Evolutionary conservation across 441 rosid species (phyloP).

Genomic region (Pelargonium australe): DNA sequence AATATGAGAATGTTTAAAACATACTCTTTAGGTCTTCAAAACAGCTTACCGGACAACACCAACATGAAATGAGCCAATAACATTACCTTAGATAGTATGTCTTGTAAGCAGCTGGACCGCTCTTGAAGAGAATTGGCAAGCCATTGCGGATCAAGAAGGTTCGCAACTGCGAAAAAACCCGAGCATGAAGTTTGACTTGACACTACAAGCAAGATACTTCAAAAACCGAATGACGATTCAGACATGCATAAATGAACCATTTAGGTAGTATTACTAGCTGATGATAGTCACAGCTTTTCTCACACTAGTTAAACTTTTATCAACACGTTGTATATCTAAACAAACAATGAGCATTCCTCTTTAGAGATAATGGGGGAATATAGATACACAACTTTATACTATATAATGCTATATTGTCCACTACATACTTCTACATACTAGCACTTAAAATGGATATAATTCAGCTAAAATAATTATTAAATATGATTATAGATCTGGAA

Average conservation of each 20-base stretch:
- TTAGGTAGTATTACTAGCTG: no score
- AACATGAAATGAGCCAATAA: background rate
- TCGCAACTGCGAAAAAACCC: slow-evolving; percentile 50
- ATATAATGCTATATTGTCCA: background rate
- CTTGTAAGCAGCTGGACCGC: slow-evolving; percentile 83
- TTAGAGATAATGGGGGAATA: no score
- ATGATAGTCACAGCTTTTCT: no score
- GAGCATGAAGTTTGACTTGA: slow-evolving; percentile 8
- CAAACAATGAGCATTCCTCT: no score
- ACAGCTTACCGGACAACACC: background rate
- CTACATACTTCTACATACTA: background rate
- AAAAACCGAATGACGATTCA: no score
- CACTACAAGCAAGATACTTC: background rate
- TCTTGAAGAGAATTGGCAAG: slow-evolving; percentile 74
- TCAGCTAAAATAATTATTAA: background rate
- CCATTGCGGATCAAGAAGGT: slow-evolving; percentile 97
- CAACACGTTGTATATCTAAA: no score
- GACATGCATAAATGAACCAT: no score
- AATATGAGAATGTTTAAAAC: background rate
- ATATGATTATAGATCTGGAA: background rate
- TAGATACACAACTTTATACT: no score
- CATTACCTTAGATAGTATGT: slow-evolving; percentile 66
- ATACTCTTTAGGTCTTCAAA: background rate
- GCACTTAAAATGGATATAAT: background rate
- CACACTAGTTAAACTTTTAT: no score